Percentiles rank a stretch among this genome's conserved stretches.
Conservation (phyloP, 805 yeast species). For the Diddensiella transvaalensis region DNA sequence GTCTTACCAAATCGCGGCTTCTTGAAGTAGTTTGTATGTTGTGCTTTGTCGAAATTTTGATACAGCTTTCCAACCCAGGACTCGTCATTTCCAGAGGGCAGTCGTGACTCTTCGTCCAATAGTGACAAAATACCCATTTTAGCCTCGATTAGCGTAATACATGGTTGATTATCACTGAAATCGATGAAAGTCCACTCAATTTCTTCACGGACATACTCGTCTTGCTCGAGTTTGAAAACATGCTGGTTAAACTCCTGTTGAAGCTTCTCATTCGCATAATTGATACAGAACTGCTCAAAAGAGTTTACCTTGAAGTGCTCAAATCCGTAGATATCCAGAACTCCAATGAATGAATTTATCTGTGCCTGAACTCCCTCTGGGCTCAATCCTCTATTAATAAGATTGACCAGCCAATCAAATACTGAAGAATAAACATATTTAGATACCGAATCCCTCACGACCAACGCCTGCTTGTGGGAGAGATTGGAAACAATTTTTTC, state of each 20-base stretch:
- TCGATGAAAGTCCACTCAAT: slow-evolving; percentile 97
- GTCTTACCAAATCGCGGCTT: slow-evolving; percentile 93
- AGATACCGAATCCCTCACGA: slow-evolving; percentile 95
- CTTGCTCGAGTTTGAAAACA: slow-evolving; percentile 95
- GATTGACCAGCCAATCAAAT: slow-evolving; percentile 91
- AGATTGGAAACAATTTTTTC: slow-evolving; percentile 86
- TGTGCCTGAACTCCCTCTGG: slow-evolving; percentile 61
- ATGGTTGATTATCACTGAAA: slow-evolving; percentile 94
- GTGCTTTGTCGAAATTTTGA: slow-evolving; percentile 75
- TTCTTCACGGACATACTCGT: slow-evolving; percentile 86
- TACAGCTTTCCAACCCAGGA: slow-evolving; percentile 90
- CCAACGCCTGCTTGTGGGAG: slow-evolving; percentile 77
- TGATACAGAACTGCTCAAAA: slow-evolving; percentile 96
- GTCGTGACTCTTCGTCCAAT: slow-evolving; percentile 90
- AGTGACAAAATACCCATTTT: slow-evolving; percentile 82
- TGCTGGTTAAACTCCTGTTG: slow-evolving; percentile 98
- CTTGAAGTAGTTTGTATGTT: slow-evolving; percentile 72
- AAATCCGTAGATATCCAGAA: slow-evolving; percentile 94
- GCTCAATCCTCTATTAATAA: slow-evolving; percentile 77
- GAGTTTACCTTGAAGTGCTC: slow-evolving; percentile 94
- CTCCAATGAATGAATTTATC: slow-evolving; percentile 82
- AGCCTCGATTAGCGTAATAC: slow-evolving; percentile 87
- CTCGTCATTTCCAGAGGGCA: slow-evolving; percentile 91
- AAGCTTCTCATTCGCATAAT: slow-evolving; percentile 65
- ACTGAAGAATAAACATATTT: slow-evolving; percentile 88